These are phyloP conservation scores for Orobanche coerulescens DNA, from an alignment of 257 asterid genomes.

Conservation along the genomic window DNA sequence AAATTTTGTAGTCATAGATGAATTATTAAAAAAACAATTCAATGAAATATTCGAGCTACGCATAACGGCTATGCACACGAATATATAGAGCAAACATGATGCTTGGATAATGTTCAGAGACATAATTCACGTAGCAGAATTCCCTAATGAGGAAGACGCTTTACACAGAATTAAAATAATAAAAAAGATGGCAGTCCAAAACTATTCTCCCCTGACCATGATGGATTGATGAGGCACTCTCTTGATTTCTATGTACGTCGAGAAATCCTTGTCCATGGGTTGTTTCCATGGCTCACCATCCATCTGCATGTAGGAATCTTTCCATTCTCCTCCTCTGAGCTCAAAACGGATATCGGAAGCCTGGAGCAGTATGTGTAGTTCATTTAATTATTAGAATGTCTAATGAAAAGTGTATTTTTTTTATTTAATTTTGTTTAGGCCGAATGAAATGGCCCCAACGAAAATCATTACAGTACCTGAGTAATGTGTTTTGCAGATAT, in stretches of 20 bases:
- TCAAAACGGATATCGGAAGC: conserved; percentile 75
- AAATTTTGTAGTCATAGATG: no score
- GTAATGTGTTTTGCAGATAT: conserved; percentile 85
- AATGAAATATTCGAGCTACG: no score
- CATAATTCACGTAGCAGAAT: not conserved
- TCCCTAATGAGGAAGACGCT: not conserved
- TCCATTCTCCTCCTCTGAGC: conserved; percentile 94
- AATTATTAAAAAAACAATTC: no score
- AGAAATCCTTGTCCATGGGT: conserved; percentile 61
- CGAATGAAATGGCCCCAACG: not conserved
- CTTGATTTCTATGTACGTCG: conserved; percentile 65
- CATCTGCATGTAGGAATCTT: conserved; percentile 70
- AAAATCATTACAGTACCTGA: conserved; percentile 43
- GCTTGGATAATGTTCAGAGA: not conserved
- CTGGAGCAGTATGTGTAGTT: conserved; percentile 26
- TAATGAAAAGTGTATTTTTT: no score
- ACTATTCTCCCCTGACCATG: conserved; percentile 52
- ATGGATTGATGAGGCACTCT: conserved; percentile 54
- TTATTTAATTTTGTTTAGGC: not conserved
- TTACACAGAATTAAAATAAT: not conserved
- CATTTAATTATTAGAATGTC: no score
- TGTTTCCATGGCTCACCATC: conserved; percentile 98
- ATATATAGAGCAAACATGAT: not conserved
- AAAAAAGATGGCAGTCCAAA: not conserved
- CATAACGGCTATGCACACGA: no score